These are phyloP conservation scores for Collybia sordida DNA, from an alignment of 768 basidiomycete species.

Conservation along the genomic window DNA sequence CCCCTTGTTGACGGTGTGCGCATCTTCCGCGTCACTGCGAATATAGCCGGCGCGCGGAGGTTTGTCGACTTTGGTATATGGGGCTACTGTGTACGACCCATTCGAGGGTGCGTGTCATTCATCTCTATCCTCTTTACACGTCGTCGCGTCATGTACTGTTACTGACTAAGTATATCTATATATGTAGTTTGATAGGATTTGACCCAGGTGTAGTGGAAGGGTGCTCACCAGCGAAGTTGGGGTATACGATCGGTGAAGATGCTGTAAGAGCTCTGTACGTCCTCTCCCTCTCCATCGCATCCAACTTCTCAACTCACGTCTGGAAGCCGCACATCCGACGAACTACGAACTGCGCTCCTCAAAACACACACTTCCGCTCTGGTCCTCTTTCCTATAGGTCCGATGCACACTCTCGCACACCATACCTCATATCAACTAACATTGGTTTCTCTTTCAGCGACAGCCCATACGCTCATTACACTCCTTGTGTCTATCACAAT, in stretches of 20 bases:
- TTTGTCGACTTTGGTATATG: constrained; percentile 19
- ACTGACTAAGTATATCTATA: too few species aligned
- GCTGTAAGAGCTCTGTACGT: constrained; percentile 15
- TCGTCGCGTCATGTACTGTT: neutral
- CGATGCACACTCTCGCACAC: neutral
- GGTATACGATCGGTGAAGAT: constrained; percentile 11
- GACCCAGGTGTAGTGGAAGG: constrained; percentile 11
- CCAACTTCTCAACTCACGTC: neutral
- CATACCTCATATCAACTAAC: constrained; percentile 5
- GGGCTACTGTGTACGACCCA: constrained; percentile 17
- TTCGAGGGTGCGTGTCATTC: constrained; percentile 8
- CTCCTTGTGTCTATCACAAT: too few species aligned
- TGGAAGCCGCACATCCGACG: neutral
- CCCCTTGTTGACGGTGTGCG: constrained; percentile 11
- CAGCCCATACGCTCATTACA: too few species aligned
- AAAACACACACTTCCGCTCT: constrained; percentile 11
- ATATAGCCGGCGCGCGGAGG: constrained; percentile 4
- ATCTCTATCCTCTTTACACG: neutral
- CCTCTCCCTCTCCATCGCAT: neutral
- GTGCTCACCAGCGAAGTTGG: constrained; percentile 13
- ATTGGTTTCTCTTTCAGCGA: too few species aligned
- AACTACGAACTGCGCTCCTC: constrained; percentile 2
- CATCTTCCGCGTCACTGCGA: constrained; percentile 13
- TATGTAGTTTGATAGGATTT: neutral
- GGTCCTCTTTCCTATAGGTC: constrained; percentile 17